phyloP scores from a whole-genome alignment of 129 eudicot genomes.

The Tagetes patula region DNA sequence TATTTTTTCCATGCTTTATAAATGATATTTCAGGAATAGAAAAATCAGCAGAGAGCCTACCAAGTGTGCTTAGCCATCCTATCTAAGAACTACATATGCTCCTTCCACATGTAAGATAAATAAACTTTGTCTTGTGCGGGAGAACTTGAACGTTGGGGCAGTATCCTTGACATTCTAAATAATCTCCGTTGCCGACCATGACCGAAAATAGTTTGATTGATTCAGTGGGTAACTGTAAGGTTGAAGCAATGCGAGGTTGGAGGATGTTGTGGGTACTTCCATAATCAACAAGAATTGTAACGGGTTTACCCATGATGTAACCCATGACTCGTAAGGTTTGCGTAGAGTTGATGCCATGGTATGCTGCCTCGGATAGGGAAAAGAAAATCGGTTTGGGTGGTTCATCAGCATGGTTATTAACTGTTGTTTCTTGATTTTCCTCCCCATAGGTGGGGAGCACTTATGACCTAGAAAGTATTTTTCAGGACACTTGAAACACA shows the following conservation, averaged over 20 bases:
- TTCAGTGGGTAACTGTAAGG: neutral
- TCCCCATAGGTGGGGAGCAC: too few relatives aligned
- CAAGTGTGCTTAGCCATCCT: neutral
- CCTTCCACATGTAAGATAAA: neutral
- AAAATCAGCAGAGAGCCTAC: neutral
- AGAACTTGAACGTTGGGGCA: neutral
- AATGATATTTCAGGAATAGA: neutral
- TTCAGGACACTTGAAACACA: too few relatives aligned
- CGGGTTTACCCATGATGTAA: neutral
- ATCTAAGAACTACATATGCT: neutral
- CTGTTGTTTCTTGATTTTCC: too few relatives aligned
- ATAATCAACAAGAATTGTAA: neutral
- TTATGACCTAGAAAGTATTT: too few relatives aligned
- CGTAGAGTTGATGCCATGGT: neutral
- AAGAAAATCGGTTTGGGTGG: too few relatives aligned
- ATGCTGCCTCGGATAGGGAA: neutral
- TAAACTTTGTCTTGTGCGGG: neutral
- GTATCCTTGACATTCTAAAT: neutral
- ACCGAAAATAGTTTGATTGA: neutral
- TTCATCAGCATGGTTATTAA: too few relatives aligned
- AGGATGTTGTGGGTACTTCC: slow-evolving; percentile 10
- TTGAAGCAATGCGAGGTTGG: neutral
- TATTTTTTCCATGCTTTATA: neutral
- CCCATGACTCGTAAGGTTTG: neutral
- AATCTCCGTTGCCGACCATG: neutral